Evolutionary conservation across 2,329 filamentous ascomycete species (phyloP).

Genomic region (Venturia asperata): DNA sequence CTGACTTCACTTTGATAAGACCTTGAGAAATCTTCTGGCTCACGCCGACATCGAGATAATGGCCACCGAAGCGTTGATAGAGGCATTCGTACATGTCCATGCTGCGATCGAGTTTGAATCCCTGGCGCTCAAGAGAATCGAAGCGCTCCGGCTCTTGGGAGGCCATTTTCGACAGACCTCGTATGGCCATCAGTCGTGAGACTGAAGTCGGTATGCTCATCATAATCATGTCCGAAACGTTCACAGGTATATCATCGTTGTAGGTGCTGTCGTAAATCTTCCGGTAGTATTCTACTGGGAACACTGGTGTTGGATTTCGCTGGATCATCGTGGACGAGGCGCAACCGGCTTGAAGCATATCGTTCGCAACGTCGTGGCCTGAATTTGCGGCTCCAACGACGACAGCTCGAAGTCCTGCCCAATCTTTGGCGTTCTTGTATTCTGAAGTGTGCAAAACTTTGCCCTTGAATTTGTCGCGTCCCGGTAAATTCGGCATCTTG

Average conservation of each 20-base stretch:
- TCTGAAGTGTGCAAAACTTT: conserved; percentile 41
- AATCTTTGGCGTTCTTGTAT: conserved; percentile 38
- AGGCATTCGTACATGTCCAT: conserved; percentile 52
- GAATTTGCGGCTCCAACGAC: conserved; percentile 64
- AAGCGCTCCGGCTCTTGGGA: conserved; percentile 35
- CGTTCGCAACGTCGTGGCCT: conserved; percentile 61
- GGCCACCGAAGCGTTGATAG: conserved; percentile 58
- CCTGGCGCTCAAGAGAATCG: conserved; percentile 45
- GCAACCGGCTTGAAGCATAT: conserved; percentile 58
- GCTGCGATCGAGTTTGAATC: conserved; percentile 55
- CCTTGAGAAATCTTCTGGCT: conserved; percentile 56
- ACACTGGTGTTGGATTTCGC: conserved; percentile 54
- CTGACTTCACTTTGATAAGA: conserved; percentile 53
- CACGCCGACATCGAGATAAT: conserved; percentile 63
- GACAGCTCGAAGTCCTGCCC: conserved; percentile 51
- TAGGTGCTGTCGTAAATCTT: conserved; percentile 45
- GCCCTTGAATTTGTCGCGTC: conserved; percentile 50
- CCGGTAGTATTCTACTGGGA: conserved; percentile 48
- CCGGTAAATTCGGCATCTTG: conserved; percentile 56
- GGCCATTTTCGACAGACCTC: conserved; percentile 28
- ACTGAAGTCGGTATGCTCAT: conserved; percentile 54
- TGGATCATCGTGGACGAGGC: conserved; percentile 60
- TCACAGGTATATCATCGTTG: conserved; percentile 48
- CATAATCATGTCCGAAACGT: conserved; percentile 58
- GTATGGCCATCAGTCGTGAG: conserved; percentile 52